Evolutionary conservation across 768 basidiomycete genomes (phyloP).

Genomic region (Boletus subparvulus): DNA sequence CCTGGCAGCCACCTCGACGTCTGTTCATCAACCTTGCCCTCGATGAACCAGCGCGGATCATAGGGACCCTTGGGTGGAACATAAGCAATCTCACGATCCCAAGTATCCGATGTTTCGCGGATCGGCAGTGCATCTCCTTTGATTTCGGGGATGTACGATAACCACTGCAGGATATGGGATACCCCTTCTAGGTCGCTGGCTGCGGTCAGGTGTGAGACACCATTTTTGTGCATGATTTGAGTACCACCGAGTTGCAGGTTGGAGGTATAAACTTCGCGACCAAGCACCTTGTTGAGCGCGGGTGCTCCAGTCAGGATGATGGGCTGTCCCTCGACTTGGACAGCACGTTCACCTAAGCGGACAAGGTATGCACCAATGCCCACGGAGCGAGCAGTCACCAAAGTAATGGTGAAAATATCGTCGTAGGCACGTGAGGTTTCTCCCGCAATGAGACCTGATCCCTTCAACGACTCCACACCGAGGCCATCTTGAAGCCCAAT

Average conservation of each 20-base stretch:
- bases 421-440: conserved; percentile 98
- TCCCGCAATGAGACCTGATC: conserved; percentile 97
- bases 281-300: conserved; percentile 97
- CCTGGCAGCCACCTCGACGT: conserved; percentile 77
- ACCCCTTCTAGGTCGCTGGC: conserved; percentile 95
- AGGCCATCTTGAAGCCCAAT: conserved; percentile 97
- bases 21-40: conserved; percentile 86
- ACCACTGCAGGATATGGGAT: conserved; percentile 89
- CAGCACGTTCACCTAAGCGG: conserved; percentile 93
- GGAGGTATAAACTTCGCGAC: conserved; percentile 97
- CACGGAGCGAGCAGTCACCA: conserved; percentile 97
- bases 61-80: conserved; percentile 91
- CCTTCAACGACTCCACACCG: conserved; percentile 93
- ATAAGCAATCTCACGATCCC: conserved; percentile 93
- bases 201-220: conserved; percentile 95
- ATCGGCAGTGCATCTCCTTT: conserved; percentile 82
- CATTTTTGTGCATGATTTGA: conserved; percentile 99
- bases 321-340: conserved; percentile 98
- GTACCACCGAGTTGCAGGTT: conserved; percentile 98
- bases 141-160: conserved; percentile 87
- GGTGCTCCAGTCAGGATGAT: conserved; percentile 98
- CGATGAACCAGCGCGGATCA: conserved; percentile 97
- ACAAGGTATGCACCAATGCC: conserved; percentile 99
- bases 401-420: conserved; percentile 98
- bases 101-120: conserved; percentile 66